A percentile compares a stretch with the other conserved stretches of the same genome.
Evolutionary conservation across 352 stramenopile genomes (phyloP).

Genomic region (Phytophthora citrophthora): DNA sequence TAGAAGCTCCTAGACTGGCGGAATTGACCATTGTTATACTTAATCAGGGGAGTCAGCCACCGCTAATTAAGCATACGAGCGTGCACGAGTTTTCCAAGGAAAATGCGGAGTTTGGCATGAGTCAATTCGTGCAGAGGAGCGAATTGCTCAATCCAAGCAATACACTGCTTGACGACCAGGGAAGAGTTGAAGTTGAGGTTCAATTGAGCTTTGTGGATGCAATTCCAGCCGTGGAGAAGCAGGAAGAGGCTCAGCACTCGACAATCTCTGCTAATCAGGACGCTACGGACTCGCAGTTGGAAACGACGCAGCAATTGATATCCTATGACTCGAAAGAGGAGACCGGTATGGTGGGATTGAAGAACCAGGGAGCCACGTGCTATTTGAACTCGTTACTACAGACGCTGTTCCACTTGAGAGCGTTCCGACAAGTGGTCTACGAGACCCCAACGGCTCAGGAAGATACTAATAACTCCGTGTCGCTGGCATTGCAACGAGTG

Average conservation of each 20-base stretch:
- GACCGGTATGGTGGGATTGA: constrained; percentile 88
- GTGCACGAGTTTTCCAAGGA: constrained; percentile 62
- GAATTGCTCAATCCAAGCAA: constrained; percentile 57
- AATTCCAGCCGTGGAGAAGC: constrained; percentile 35
- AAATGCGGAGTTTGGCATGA: constrained; percentile 61
- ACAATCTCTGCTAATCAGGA: constrained; percentile 3
- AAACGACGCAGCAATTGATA: constrained; percentile 42
- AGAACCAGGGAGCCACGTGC: constrained; percentile 93
- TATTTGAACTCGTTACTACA: constrained; percentile 95
- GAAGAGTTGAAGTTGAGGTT: constrained; percentile 59
- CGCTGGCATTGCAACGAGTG: constrained; percentile 81
- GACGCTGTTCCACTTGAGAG: constrained; percentile 90
- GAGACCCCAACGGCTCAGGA: constrained; percentile 77
- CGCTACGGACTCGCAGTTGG: constrained; percentile 5
- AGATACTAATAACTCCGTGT: constrained; percentile 87
- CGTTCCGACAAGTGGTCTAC: constrained; percentile 88
- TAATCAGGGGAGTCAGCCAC: constrained; percentile 28
- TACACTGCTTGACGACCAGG: constrained; percentile 49
- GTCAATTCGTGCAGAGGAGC: constrained; percentile 52
- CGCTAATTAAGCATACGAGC: constrained; percentile 43
- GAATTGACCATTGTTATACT: constrained; percentile 58
- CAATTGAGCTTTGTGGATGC: constrained; percentile 37
- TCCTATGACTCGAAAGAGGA: constrained; percentile 82
- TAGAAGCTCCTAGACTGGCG: constrained; percentile 5
- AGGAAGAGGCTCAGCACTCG: constrained; percentile 12